Evolutionary conservation across 441 rosid genomes (phyloP), one percentile per base, ranked within the genome.

Genomic region (Dalechampia spathulata): DNA sequence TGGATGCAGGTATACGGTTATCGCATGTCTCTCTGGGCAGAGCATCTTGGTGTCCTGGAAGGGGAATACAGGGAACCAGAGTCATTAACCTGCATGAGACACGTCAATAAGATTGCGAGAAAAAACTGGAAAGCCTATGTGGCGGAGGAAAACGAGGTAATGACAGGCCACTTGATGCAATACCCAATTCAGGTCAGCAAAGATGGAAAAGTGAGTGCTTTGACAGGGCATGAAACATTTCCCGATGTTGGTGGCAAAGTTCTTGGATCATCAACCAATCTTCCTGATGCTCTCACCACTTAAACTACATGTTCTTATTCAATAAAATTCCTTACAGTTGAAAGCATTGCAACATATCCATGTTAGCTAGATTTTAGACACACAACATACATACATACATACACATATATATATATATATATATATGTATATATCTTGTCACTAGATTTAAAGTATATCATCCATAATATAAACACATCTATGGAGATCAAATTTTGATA

Each of bases 161-260:
- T 85, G 94, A 77, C 51, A 37, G 94, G 90, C n/a, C 79, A 85
- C 72, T 63, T 85, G 65, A 72, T 83, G 83, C 72, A 40, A 23
- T 80, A 85, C 63, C 93, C 82, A 0, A 39, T 75, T 41, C 51
- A 60, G 5, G 77, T 80, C 1, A 57, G 73, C 43, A 63, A 43
- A 61, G 64, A 71, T 6, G 81, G 89, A 1, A 57, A 65, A 55
- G 73, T 83, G 4, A 28, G 53, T 51, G 38, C 80, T 6, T 13
- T 80, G 61, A 61, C 65, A 0, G 77, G 72, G 0, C 63, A 65
- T 12, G 81, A 75, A 55, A 71, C 81, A 2, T 83, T 83, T 55
- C 93, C 83, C 21, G 85, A 77, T 30, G 87, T 78, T 2, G 85
- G 89, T 2, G 86, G 89, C 36, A 82, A 83, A 61, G 59, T 85